phyloP scores from a whole-genome alignment of 495 filamentous ascomycete species.

The Penicillium turbatum region DNA sequence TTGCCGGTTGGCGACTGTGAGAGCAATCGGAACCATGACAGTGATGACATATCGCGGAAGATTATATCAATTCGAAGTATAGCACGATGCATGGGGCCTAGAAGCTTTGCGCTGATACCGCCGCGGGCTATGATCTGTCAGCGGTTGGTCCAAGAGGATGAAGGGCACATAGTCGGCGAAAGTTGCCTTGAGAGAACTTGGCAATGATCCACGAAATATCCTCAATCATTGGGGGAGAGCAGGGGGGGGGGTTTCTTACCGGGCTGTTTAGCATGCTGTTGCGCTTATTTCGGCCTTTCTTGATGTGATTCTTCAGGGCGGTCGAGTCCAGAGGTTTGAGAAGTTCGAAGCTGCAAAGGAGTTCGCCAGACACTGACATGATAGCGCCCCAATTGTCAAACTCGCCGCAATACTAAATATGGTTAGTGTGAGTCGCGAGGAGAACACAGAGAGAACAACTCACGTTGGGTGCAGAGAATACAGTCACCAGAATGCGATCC shows the following conservation, averaged over 20 bases:
- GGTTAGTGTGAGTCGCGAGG: slow-evolving; percentile 19
- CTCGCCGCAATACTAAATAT: slow-evolving; percentile 86
- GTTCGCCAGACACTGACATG: slow-evolving; percentile 91
- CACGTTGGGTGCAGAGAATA: slow-evolving; percentile 97
- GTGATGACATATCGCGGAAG: slow-evolving; percentile 13
- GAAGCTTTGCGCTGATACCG: slow-evolving; percentile 48
- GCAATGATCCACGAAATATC: slow-evolving; percentile 25
- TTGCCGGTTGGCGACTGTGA: slow-evolving; percentile 4
- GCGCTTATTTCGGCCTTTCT: slow-evolving; percentile 89
- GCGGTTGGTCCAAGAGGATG: slow-evolving; percentile 9
- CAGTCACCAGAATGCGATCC: slow-evolving; percentile 90
- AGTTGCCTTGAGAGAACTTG: slow-evolving; percentile 9
- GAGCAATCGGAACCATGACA: slow-evolving; percentile 15
- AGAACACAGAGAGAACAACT: slow-evolving; percentile 44
- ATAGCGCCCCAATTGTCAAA: slow-evolving; percentile 99
- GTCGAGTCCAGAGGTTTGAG: slow-evolving; percentile 96
- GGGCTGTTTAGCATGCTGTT: slow-evolving; percentile 92
- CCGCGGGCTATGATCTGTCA: slow-evolving; percentile 38
- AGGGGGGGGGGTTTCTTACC: slow-evolving; percentile 52
- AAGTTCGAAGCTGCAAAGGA: slow-evolving; percentile 95
- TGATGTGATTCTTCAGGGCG: slow-evolving; percentile 97
- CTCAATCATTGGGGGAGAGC: slow-evolving; percentile 26
- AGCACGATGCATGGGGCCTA: slow-evolving; percentile 22
- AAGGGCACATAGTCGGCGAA: not conserved
- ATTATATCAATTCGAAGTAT: slow-evolving; percentile 23